Conservation (phyloP, 805 yeast genomes). For the Monosporozyma siamensis region DNA sequence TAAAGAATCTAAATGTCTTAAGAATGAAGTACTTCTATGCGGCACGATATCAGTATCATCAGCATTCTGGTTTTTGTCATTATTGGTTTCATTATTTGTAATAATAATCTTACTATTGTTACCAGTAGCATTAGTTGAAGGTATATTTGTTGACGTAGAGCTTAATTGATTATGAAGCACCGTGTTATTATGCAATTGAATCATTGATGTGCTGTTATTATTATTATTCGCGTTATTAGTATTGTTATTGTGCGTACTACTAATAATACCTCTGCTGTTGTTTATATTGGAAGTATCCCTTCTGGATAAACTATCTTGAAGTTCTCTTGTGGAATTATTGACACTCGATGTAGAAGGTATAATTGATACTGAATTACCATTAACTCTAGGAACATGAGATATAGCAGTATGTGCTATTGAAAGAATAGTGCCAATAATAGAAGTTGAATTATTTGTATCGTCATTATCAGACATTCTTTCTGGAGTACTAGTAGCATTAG, state of each 20-base stretch:
- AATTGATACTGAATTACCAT: too few species aligned
- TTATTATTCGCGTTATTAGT: background rate
- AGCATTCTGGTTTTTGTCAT: background rate
- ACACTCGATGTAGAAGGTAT: background rate
- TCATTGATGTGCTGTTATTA: background rate
- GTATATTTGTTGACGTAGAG: background rate
- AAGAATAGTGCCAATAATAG: constrained; percentile 37
- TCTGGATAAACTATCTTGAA: too few species aligned
- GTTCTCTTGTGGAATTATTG: background rate
- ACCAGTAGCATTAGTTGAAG: background rate
- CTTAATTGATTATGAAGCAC: constrained; percentile 1
- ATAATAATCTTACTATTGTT: background rate
- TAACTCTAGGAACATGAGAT: constrained; percentile 16
- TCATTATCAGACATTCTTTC: background rate
- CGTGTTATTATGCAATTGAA: background rate
- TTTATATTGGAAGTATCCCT: too few species aligned
- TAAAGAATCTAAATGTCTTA: constrained; percentile 32
- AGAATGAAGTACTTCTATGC: constrained; percentile 24
- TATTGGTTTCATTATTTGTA: background rate
- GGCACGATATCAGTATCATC: background rate
- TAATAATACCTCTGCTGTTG: background rate
- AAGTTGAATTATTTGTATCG: constrained; percentile 13
- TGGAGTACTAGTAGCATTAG: background rate
- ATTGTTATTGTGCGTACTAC: background rate
- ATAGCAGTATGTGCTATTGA: constrained; percentile 43